Base-by-base conservation (phyloP, 305 asterid genomes). In the Vinca major region DNA sequence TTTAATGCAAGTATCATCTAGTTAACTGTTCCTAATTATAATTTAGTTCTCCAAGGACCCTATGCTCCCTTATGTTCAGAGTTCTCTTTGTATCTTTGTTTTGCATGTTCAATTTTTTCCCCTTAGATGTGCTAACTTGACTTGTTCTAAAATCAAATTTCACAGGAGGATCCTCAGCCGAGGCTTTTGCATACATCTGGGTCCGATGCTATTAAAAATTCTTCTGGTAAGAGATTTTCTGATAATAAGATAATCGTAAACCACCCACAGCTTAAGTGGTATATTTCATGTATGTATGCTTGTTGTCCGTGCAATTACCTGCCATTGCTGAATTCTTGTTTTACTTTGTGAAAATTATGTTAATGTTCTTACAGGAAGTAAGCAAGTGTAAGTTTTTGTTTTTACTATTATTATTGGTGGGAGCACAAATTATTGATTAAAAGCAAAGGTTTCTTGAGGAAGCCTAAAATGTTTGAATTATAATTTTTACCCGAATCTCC, bases 141-240 rank as follows among this genome's bases (percentile, higher is more conserved):
- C 43, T 73, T 33, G 51, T 55, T 21, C 48, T 45, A 36, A 12
- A 62, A 52, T 71, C 68, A 64, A 63, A 26, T 51, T 65, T 65
- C 82, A 65, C 74, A 91, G 95, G 86, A 79, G 60, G 62, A 73
- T 76, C 71, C 75, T 76, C 63, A 73, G 48, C 68, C 60, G 66
- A 86, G 71, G 49, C 71, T 77, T 74, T 88, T 89, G 83, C 96
- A 90, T 79, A 95, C 86, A 74, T 93, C 78, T 78, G 92, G 87
- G 79, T 85, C 86, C 71, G 92, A 87, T 66, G 75, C 77, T 67
- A 69, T 71, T 4, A 73, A 76, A 71, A 85, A 85, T 74, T 78
- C 86, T 71, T 71, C 80, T 67, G 88, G 96, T 86, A 26, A 57
- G 79, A 14, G 33, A 57, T n/a, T 37, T 61, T 61, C 26, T 37